Conservation (phyloP, 106 monocot genomes). For the Iris macrosiphon region DNA sequence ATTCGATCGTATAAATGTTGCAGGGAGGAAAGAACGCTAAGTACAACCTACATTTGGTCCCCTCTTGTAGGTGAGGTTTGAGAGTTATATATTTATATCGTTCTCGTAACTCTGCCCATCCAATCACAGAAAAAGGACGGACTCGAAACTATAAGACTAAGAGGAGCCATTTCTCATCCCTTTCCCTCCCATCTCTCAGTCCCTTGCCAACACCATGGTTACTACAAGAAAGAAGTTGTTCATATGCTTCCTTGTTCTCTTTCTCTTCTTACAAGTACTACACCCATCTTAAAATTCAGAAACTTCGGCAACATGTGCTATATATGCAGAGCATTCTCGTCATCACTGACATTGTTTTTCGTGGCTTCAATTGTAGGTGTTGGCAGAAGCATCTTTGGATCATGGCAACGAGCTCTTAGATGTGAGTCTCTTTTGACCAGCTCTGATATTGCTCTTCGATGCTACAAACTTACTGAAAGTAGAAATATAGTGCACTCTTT, state of each 20-base stretch:
- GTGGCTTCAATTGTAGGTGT: slow-evolving; percentile 3
- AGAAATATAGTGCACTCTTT: too few species aligned
- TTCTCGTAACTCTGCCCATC: too few species aligned
- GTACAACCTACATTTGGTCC: too few species aligned
- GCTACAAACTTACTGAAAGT: not conserved
- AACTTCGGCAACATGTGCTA: not conserved
- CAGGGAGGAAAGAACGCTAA: too few species aligned
- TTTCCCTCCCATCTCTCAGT: not conserved
- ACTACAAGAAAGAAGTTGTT: slow-evolving; percentile 1
- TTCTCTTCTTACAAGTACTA: slow-evolving; percentile 25
- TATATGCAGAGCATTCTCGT: too few species aligned
- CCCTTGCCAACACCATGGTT: slow-evolving; percentile 5
- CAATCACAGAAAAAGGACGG: not conserved
- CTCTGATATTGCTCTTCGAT: not conserved
- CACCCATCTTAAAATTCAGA: not conserved
- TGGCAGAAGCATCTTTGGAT: slow-evolving; percentile 18
- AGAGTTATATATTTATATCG: not conserved
- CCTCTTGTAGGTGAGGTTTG: not conserved
- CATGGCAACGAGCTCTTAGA: slow-evolving; percentile 4
- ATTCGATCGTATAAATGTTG: too few species aligned
- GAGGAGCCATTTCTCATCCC: not conserved
- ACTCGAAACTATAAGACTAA: not conserved
- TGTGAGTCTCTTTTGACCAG: slow-evolving; percentile 5
- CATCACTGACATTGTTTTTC: too few species aligned
- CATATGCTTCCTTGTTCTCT: slow-evolving; percentile 15